Evolutionary conservation across 2,329 filamentous ascomycete genomes (phyloP), one percentile per base, ranked within the genome.

Genomic region (Hymenoscyphus linearis): DNA sequence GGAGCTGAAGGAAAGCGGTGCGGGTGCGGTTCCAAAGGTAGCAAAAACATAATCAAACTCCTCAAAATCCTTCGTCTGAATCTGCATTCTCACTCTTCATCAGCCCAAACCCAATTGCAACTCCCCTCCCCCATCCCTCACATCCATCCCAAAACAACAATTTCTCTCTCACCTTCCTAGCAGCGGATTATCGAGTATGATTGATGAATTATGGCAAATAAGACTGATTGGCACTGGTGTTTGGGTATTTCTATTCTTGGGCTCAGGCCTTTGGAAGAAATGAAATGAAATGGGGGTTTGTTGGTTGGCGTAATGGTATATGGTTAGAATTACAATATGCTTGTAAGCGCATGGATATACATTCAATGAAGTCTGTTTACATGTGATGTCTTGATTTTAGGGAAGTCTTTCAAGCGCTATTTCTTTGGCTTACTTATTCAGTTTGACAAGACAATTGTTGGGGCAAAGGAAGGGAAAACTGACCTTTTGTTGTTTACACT

Each of bases 21-120:
- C n/a, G n/a, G n/a, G n/a, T n/a, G n/a, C n/a, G n/a, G n/a, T n/a
- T n/a, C n/a, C n/a, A n/a, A n/a, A n/a, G n/a, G n/a, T 99, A 63
- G 90, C 93, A 61, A 99, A 86, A 63, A 99, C 86, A 76, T 96
- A 98, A 75, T 98, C 91, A 71, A 97, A 98, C 16, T 82, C 81
- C 60, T 86, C 78, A 69, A 98, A 96, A 75, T 99, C 95, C 57
- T 82, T 81, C 0, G 80, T 75, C 4, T 77, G 76, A 56, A 87
- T 74, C 82, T 85, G 58, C 26, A 2, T n/a, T n/a, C n/a, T n/a
- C 26, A 22, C n/a, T 25, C 26, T 52, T 70, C 40, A 70, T 55
- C 25, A 47, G 3, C 47, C n/a, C n/a, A n/a, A n/a, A n/a, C n/a
- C n/a, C n/a, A n/a, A n/a, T n/a, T n/a, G n/a, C n/a, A n/a, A n/a